phyloP scores from a whole-genome alignment of 805 yeast genomes.

The Schwanniomyces sp. region DNA sequence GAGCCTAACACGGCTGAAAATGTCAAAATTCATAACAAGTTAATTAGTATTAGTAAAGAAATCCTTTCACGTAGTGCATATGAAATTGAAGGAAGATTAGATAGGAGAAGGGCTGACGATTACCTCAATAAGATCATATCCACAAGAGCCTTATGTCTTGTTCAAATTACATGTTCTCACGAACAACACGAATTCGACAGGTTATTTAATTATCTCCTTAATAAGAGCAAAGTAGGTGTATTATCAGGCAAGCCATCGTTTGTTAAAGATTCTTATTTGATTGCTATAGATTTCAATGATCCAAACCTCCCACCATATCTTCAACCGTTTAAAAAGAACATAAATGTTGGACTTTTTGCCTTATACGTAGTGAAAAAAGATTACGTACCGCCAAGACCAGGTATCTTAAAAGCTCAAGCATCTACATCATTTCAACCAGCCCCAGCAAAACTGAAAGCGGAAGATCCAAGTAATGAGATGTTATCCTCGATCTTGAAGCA shows the following conservation, averaged over 20 bases:
- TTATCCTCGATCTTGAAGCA: conserved; percentile 26
- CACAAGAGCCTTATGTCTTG: conserved; percentile 54
- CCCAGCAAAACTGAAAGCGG: neutral
- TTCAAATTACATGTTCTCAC: conserved; percentile 35
- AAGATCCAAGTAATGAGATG: conserved; percentile 3
- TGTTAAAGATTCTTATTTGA: conserved; percentile 65
- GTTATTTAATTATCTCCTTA: conserved; percentile 44
- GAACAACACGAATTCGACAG: conserved; percentile 25
- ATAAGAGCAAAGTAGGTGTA: conserved; percentile 57
- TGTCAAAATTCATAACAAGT: conserved; percentile 20
- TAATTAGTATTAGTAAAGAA: conserved; percentile 26
- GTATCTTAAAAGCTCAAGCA: conserved; percentile 13
- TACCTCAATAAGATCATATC: conserved; percentile 50
- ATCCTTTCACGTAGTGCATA: conserved; percentile 30
- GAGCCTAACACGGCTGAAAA: conserved; percentile 15
- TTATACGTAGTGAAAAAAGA: conserved; percentile 39
- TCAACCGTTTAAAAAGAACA: conserved; percentile 9
- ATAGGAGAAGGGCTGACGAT: conserved; percentile 49
- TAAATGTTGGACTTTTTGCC: conserved; percentile 28
- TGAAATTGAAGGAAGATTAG: conserved; percentile 64
- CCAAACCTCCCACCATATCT: conserved; percentile 21
- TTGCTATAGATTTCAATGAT: conserved; percentile 38
- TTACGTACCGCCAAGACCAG: conserved; percentile 24
- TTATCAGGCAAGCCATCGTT: conserved; percentile 47
- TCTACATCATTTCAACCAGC: neutral